These are phyloP conservation scores for Rutstroemia sp. DNA, from an alignment of 2,329 filamentous ascomycete species.

Conservation along the genomic window DNA sequence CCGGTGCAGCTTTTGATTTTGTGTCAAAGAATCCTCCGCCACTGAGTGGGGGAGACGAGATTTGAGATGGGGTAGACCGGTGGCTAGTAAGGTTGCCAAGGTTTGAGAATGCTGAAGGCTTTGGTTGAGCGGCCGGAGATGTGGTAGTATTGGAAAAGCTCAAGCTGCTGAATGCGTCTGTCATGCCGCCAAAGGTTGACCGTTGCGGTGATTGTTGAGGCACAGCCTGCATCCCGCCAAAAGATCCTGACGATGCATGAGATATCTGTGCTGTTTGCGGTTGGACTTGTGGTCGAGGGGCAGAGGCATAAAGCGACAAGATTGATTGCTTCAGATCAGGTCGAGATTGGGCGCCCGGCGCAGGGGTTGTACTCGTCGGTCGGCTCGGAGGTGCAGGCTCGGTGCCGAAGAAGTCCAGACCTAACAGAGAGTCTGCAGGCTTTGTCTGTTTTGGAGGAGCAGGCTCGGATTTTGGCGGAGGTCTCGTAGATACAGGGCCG, in stretches of 20 bases:
- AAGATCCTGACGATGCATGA: conserved; percentile 54
- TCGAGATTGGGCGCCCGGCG: conserved; percentile 60
- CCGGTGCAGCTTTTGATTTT: conserved; percentile 50
- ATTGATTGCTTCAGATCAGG: conserved; percentile 97
- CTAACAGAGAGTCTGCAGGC: conserved; percentile 76
- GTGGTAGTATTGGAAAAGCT: conserved; percentile 47
- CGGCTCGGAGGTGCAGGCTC: conserved; percentile 62
- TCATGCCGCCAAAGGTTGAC: conserved; percentile 45
- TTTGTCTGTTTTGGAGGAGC: conserved; percentile 64
- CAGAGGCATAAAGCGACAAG: conserved; percentile 83
- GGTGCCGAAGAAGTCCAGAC: conserved; percentile 84
- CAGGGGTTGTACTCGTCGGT: conserved; percentile 72
- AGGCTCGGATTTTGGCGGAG: conserved; percentile 52
- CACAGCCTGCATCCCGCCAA: conserved; percentile 54
- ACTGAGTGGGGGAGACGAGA: conserved; percentile 37
- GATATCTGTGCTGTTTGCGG: conserved; percentile 35
- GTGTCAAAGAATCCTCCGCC: conserved; percentile 81
- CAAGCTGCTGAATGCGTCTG: conserved; percentile 72
- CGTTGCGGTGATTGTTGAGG: conserved; percentile 39
- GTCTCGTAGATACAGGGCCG: conserved; percentile 46
- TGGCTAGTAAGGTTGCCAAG: conserved; percentile 37
- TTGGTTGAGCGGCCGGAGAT: conserved; percentile 36
- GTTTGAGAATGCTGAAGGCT: conserved; percentile 40
- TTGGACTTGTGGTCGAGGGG: conserved; percentile 65
- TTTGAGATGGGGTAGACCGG: conserved; percentile 34